These are phyloP conservation scores for Phytophthora rubi DNA, from an alignment of 352 stramenopile genomes.

Conservation along the genomic window DNA sequence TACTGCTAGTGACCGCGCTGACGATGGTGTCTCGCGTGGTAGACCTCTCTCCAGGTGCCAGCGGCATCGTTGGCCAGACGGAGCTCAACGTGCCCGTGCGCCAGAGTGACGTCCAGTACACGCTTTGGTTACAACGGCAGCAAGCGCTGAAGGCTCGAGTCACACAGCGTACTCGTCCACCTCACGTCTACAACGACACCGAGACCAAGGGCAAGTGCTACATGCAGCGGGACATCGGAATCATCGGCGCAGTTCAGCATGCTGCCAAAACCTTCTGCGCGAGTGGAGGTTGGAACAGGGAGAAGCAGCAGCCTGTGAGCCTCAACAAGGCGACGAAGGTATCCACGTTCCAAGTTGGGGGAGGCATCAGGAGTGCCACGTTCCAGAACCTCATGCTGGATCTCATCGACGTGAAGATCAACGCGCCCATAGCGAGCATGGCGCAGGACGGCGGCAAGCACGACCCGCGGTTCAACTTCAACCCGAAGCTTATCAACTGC, in stretches of 20 bases:
- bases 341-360: slow-evolving; percentile 36
- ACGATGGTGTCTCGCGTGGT: slow-evolving; percentile 20
- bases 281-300: slow-evolving; percentile 19
- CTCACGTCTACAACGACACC: slow-evolving; percentile 27
- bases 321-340: slow-evolving; percentile 37
- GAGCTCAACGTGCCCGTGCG: slow-evolving; percentile 1
- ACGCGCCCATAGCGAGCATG: slow-evolving; percentile 37
- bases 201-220: slow-evolving; percentile 38
- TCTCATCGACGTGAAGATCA: slow-evolving; percentile 38
- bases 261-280: slow-evolving; percentile 34
- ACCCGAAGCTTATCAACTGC: slow-evolving; percentile 34
- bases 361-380: slow-evolving; percentile 37
- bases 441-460: slow-evolving; percentile 39
- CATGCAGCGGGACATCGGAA: slow-evolving; percentile 42
- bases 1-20: slow-evolving; percentile 14
- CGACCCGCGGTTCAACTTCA: slow-evolving; percentile 44
- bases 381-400: slow-evolving; percentile 64
- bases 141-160: slow-evolving; percentile 30
- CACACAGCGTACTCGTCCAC: slow-evolving; percentile 23
- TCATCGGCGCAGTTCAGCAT: slow-evolving; percentile 33
- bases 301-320: slow-evolving; percentile 12
- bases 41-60: slow-evolving; percentile 10
- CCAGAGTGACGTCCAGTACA: slow-evolving; percentile 2
- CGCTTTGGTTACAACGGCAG: slow-evolving; percentile 1
- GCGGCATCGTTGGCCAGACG: slow-evolving; percentile 11